Evolutionary conservation across 2,329 filamentous ascomycete species (phyloP), one percentile per base, ranked within the genome.

Genomic region (Proliferodiscus dingleyae): DNA sequence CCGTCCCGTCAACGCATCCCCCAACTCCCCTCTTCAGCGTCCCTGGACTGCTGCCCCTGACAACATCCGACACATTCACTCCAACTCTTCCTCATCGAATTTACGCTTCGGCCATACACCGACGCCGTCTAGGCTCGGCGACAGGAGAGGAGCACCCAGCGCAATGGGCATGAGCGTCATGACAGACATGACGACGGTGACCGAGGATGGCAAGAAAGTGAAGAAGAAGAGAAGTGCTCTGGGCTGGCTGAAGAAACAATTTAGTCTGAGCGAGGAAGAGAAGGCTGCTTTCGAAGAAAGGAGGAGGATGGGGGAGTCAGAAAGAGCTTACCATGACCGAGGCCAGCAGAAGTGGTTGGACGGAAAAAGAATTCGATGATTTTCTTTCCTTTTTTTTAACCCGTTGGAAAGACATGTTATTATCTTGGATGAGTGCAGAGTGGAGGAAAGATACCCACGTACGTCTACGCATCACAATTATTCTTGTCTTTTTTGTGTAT

Each of bases 151-250:
- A 72, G 15, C 56, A 15, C 57, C 59, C 0, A 59, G 56, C 32
- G 47, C 53, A 2, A 62, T 62, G 61, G 58, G 61, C 5, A 60
- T 60, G 71, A 81, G 77, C 57, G 77, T 73, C 58, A 65, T 80
- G 51, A 81, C 75, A 58, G 77, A 71, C 1, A 68, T 72, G 44
- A 73, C 70, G 3, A 54, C 49, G 1, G 66, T 73, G 39, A 72
- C 70, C 11, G 55, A 57, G 24, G 46, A 56, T 22, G 56, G 53
- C 13, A 58, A 58, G 49, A 63, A 71, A 29, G 59, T 82, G 4
- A 83, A 83, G 63, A 84, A 83, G 68, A 83, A 83, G 69, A 74
- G 78, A 52, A 83, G 80, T 55, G 78, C 79, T 1, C 82, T 84
- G 57, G 80, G 80, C 2, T 84, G 80, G 80, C 63, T 84, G 45